These are phyloP conservation scores for Hamamelis virginiana DNA, from an alignment of 164 flowering plant species.

Conservation along the genomic window DNA sequence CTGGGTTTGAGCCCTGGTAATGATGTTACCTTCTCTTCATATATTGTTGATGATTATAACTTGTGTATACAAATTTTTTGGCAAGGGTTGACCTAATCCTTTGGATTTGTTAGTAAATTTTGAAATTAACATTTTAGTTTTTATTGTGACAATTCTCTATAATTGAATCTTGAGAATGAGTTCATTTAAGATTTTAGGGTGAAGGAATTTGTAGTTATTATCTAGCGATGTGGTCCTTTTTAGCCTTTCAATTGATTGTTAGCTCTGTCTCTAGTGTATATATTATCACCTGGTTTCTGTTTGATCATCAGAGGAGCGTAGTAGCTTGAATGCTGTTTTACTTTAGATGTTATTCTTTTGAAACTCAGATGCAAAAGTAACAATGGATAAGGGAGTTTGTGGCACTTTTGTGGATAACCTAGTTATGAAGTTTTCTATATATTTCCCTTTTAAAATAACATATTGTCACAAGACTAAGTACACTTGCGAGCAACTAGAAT, in stretches of 20 bases:
- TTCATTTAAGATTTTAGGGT: not conserved
- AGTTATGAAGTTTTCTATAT: too few species aligned
- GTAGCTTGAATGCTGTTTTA: not conserved
- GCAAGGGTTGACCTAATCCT: not conserved
- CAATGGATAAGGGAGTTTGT: not conserved
- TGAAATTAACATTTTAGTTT: not conserved
- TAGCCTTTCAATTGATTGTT: too few species aligned
- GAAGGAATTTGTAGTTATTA: too few species aligned
- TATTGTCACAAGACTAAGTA: too few species aligned
- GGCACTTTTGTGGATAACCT: not conserved
- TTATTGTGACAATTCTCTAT: too few species aligned
- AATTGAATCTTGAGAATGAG: not conserved
- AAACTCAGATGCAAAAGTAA: not conserved
- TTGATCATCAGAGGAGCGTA: not conserved
- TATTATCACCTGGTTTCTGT: not conserved
- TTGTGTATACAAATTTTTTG: not conserved
- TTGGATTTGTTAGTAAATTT: not conserved
- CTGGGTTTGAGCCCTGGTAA: conserved; percentile 58
- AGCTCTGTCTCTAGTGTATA: not conserved
- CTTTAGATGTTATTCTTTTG: not conserved
- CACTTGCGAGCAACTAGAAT: too few species aligned
- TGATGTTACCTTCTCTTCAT: not conserved
- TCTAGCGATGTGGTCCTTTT: too few species aligned
- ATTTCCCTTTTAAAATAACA: too few species aligned
- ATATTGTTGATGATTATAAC: not conserved